A percentile compares a stretch with the other conserved stretches of the same genome.
phyloP scores from a whole-genome alignment of 2,329 filamentous ascomycete genomes.

The Xylaria sp. region DNA sequence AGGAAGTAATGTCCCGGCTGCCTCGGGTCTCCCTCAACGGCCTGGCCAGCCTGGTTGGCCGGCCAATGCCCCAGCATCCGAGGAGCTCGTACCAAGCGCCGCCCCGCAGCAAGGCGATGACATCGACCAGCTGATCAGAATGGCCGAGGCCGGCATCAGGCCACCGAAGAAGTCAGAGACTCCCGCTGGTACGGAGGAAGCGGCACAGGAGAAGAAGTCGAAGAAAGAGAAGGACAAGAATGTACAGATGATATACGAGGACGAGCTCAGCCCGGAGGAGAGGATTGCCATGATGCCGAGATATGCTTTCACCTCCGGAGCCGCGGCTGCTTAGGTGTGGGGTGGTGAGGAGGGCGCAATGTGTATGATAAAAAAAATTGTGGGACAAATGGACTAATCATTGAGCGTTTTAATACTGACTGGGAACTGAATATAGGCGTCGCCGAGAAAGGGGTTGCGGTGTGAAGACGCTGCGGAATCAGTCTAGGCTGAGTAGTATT shows the following conservation, averaged over 20 bases:
- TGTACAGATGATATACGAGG: constrained; percentile 81
- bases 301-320: constrained; percentile 73
- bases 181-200: constrained; percentile 54
- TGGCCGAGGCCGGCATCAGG: constrained; percentile 71
- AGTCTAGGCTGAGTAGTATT: background rate
- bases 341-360: background rate
- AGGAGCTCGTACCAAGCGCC: constrained; percentile 60
- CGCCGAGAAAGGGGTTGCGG: background rate
- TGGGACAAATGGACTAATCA: background rate
- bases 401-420: background rate
- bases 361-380: constrained; percentile 25
- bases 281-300: constrained; percentile 82
- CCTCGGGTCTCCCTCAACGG: constrained; percentile 59
- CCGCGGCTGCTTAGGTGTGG: constrained; percentile 30
- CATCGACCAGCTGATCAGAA: constrained; percentile 73
- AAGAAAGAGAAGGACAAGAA: constrained; percentile 77
- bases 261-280: constrained; percentile 87
- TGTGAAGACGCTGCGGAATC: background rate
- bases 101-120: constrained; percentile 64
- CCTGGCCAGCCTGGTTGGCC: constrained; percentile 53
- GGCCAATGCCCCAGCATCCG: constrained; percentile 57
- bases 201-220: constrained; percentile 68
- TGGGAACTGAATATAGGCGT: background rate
- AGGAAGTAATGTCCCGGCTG: constrained; percentile 54
- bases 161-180: constrained; percentile 56